A percentile compares a stretch with the other conserved stretches of the same genome.
These are phyloP conservation scores for Kwoniella sp. DNA, from an alignment of 768 basidiomycete species.

Conservation along the genomic window DNA sequence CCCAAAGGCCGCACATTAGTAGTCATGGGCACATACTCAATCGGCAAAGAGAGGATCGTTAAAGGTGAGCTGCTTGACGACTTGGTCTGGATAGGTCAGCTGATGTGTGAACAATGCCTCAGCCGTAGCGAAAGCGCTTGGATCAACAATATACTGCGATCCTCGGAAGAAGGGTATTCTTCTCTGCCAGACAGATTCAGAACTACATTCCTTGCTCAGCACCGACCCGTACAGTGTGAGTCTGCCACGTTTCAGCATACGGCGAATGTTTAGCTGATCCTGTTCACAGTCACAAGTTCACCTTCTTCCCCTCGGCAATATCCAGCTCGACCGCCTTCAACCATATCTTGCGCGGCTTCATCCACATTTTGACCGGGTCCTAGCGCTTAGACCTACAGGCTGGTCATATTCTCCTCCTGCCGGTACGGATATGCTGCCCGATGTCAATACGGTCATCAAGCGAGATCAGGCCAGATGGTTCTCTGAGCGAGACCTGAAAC, in stretches of 20 bases:
- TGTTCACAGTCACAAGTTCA: slow-evolving; percentile 66
- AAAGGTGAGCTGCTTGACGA: slow-evolving; percentile 66
- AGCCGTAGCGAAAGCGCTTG: slow-evolving; percentile 83
- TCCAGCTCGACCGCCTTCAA: slow-evolving; percentile 75
- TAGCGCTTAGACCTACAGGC: slow-evolving; percentile 91
- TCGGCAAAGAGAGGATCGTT: slow-evolving; percentile 96
- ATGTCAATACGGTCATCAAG: slow-evolving; percentile 70
- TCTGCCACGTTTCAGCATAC: neutral
- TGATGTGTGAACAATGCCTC: slow-evolving; percentile 9
- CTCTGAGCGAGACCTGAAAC: slow-evolving; percentile 68
- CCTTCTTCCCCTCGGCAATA: slow-evolving; percentile 71
- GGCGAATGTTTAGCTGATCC: neutral
- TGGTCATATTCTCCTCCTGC: slow-evolving; percentile 81
- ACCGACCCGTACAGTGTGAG: slow-evolving; percentile 67
- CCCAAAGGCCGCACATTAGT: slow-evolving; percentile 51
- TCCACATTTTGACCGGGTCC: slow-evolving; percentile 67
- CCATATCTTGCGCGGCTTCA: slow-evolving; percentile 75
- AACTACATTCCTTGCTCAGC: slow-evolving; percentile 76
- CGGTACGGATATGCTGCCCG: slow-evolving; percentile 66
- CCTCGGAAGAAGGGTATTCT: slow-evolving; percentile 77
- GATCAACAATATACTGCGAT: slow-evolving; percentile 86
- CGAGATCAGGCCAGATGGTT: slow-evolving; percentile 69
- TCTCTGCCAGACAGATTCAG: slow-evolving; percentile 78
- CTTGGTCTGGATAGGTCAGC: too few species aligned
- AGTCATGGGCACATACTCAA: slow-evolving; percentile 74